phyloP scores from a whole-genome alignment of 805 yeast species.

The Tetrapisispora taiwanensis region DNA sequence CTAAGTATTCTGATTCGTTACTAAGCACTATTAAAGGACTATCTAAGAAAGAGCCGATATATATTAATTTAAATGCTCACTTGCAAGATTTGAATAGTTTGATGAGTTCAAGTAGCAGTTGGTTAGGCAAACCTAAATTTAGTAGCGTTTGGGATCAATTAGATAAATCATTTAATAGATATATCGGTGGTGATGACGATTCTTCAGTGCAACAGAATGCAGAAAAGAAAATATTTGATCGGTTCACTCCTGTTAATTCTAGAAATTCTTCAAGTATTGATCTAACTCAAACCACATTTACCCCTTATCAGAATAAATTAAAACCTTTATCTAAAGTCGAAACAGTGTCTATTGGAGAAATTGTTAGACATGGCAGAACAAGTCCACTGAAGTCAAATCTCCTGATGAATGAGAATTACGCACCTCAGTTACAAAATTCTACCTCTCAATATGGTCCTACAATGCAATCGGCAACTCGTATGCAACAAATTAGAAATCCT shows the following conservation, averaged over 20 bases:
- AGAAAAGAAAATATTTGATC: constrained; percentile 53
- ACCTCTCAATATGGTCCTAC: neutral
- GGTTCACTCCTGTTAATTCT: constrained; percentile 60
- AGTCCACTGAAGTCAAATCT: neutral
- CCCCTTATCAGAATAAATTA: constrained; percentile 12
- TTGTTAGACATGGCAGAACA: neutral
- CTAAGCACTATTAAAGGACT: constrained; percentile 31
- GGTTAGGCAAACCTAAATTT: constrained; percentile 71
- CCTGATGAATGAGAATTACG: neutral
- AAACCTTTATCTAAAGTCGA: constrained; percentile 4
- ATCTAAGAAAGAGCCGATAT: constrained; percentile 29
- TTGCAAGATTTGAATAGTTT: constrained; percentile 36
- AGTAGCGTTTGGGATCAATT: constrained; percentile 84
- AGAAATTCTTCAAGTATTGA: constrained; percentile 40
- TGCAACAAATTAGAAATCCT: neutral
- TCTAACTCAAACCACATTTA: constrained; percentile 18
- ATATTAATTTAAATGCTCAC: constrained; percentile 27
- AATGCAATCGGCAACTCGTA: neutral
- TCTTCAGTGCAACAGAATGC: constrained; percentile 30
- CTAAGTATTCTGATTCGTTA: constrained; percentile 50
- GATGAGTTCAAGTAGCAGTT: constrained; percentile 46
- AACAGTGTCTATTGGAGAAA: neutral
- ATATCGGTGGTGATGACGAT: constrained; percentile 78
- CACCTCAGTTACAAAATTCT: neutral
- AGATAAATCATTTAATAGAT: constrained; percentile 67